These are phyloP conservation scores for Tilletia setariae DNA, from an alignment of 1,284 basidiomycete genomes.

Conservation along the genomic window DNA sequence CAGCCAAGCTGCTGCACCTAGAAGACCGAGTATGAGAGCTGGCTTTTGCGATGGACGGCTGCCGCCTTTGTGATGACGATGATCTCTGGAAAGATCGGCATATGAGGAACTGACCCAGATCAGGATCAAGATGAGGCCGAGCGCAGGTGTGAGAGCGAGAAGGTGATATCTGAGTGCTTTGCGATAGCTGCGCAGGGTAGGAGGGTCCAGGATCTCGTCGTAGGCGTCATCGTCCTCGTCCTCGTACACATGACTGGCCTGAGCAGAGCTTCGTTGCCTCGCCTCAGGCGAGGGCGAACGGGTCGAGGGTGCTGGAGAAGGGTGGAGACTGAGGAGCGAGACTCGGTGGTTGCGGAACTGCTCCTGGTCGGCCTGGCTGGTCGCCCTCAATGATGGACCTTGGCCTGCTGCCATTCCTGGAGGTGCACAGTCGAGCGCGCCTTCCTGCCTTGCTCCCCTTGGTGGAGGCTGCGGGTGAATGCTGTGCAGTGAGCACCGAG, in stretches of 20 bases:
- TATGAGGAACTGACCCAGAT: not conserved
- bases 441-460: not conserved
- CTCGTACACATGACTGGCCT: not conserved
- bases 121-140: conserved; percentile 9
- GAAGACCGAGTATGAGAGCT: not conserved
- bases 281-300: not conserved
- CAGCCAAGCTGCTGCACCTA: conserved; percentile 7
- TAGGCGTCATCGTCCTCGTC: not conserved
- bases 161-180: conserved; percentile 1
- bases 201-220: not conserved
- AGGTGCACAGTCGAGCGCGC: not conserved
- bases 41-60: conserved; percentile 9
- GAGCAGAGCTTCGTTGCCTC: not conserved
- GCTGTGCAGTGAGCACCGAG: too few species aligned
- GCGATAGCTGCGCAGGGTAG: not conserved
- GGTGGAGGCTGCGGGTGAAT: too few species aligned
- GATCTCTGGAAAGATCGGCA: conserved; percentile 4
- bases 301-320: conserved; percentile 13
- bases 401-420: not conserved
- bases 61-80: not conserved
- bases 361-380: not conserved
- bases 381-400: not conserved
- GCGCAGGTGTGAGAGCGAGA: not conserved
- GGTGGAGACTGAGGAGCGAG: conserved; percentile 13
- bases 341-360: conserved; percentile 4